A percentile compares a stretch with the other conserved stretches of the same genome.
Evolutionary conservation across 805 yeast genomes (phyloP).

Genomic region (Yarrowia hollandica): DNA sequence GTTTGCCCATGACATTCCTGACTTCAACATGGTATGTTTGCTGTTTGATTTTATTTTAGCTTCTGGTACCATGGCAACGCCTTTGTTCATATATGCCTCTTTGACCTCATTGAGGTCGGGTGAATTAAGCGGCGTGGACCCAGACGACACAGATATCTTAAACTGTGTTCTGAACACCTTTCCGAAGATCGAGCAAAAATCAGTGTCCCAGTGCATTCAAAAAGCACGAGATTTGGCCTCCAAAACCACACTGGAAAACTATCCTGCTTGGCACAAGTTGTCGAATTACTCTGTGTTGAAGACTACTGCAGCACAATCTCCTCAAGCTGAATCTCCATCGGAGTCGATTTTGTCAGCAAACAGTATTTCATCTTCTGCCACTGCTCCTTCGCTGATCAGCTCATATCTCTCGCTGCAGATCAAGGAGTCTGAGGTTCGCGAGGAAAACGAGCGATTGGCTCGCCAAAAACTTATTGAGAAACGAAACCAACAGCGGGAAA

Average conservation of each 20-base stretch:
- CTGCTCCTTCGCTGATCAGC: constrained; percentile 9
- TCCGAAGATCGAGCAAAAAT: constrained; percentile 1
- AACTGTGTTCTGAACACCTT: constrained; percentile 39
- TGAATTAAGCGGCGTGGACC: constrained; percentile 44
- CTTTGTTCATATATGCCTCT: constrained; percentile 60
- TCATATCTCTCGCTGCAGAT: constrained; percentile 18
- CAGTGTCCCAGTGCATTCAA: constrained; percentile 5
- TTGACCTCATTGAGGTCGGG: constrained; percentile 53
- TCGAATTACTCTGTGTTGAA: constrained; percentile 20
- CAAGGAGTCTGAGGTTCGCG: constrained; percentile 19
- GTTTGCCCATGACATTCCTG: constrained; percentile 67
- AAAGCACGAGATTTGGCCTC: constrained; percentile 3
- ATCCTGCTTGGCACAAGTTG: constrained; percentile 18
- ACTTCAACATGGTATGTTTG: constrained; percentile 51
- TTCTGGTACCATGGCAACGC: constrained; percentile 53
- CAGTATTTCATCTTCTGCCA: constrained; percentile 8
- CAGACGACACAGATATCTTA: constrained; percentile 45
- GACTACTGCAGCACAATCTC: constrained; percentile 15
- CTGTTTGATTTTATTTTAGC: constrained; percentile 72
- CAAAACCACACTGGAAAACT: constrained; percentile 13
- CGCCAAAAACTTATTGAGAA: constrained; percentile 14
- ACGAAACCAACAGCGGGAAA: constrained; percentile 12
- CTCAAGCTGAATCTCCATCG: constrained; percentile 13
- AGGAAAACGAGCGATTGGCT: constrained; percentile 9
- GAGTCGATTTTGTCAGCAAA: constrained; percentile 4